Base-by-base conservation (phyloP, 2,329 filamentous ascomycete species). In the Cladobotryum protrusum region DNA sequence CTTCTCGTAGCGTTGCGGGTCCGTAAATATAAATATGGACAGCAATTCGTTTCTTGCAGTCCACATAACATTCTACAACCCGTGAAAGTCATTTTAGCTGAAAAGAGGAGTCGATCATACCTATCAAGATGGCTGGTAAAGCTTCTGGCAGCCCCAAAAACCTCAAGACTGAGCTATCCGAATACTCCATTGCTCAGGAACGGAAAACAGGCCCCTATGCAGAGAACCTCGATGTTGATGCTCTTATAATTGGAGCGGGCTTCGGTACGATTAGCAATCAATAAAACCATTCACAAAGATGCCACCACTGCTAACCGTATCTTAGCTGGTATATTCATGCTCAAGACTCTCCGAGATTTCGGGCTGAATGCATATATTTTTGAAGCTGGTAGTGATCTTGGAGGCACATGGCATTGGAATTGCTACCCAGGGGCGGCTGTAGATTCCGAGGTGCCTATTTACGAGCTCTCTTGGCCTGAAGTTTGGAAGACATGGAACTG, bases 401-500 rank as follows among this genome's bases (percentile, higher is more conserved):
- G 77, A 2, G 78, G 78, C 19, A 74, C 71, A 0, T 83, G 80
- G 79, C 63, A 71, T 40, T 80, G 72, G 74, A 81, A 80, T 60
- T 70, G 71, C 56, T 82, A 80, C 54, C 78, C 76, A 0, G 78
- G 77, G 0, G 72, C 76, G 1, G 63, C 69, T 0, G 76, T 81
- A 2, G 80, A 83, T 62, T 76, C 72, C 0, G 72, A 77, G 47
- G 68, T 76, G 3, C 76, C 77, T 0, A 67, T 73, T 47, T 82
- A 82, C 52, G 71, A 81, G 54, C 74, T 76, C 48, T 75, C 71
- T 1, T 74, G 72, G 59, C 76, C 76, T 8, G 72, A 76, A 51
- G 67, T 74, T 1, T 77, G 67, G 59, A 68, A 78, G 60, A 73
- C 73, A 3, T 84, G 79, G 79, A 79, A 68, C 34, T 85, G 79